Evolutionary conservation across 495 filamentous ascomycete species (phyloP).

Genomic region (Podospora australis): DNA sequence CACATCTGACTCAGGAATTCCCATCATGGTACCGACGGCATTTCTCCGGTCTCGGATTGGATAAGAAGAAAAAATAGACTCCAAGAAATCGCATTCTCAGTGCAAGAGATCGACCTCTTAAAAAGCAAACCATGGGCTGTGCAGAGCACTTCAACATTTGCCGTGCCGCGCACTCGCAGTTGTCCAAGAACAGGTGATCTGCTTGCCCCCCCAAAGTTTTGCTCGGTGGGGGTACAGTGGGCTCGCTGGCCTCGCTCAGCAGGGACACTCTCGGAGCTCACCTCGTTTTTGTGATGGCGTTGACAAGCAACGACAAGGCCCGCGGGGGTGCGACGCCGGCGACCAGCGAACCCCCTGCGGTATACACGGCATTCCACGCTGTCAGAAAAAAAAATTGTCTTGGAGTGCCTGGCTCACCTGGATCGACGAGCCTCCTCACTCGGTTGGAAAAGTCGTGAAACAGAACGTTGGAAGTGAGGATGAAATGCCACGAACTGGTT

Average conservation of each 20-base stretch:
- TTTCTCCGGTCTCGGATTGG: neutral
- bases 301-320: neutral
- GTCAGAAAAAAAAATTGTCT: neutral
- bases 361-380: neutral
- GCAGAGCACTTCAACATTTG: neutral
- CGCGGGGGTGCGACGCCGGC: neutral
- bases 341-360: neutral
- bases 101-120: neutral
- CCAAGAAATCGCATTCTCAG: neutral
- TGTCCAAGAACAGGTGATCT: slow-evolving; percentile 7
- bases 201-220: neutral
- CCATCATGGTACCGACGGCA: neutral
- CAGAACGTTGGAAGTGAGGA: too few species aligned
- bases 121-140: neutral
- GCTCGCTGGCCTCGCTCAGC: neutral
- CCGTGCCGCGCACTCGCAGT: slow-evolving; percentile 5
- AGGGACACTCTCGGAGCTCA: too few species aligned
- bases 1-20: neutral
- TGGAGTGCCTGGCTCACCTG: too few species aligned
- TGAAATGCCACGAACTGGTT: too few species aligned
- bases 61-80: neutral
- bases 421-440: too few species aligned
- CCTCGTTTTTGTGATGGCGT: too few species aligned
- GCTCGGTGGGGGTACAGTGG: neutral
- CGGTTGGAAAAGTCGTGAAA: too few species aligned